Evolutionary conservation across 805 yeast genomes (phyloP), one percentile per base, ranked within the genome.

Genomic region (Saccharomycopsis capsularis): DNA sequence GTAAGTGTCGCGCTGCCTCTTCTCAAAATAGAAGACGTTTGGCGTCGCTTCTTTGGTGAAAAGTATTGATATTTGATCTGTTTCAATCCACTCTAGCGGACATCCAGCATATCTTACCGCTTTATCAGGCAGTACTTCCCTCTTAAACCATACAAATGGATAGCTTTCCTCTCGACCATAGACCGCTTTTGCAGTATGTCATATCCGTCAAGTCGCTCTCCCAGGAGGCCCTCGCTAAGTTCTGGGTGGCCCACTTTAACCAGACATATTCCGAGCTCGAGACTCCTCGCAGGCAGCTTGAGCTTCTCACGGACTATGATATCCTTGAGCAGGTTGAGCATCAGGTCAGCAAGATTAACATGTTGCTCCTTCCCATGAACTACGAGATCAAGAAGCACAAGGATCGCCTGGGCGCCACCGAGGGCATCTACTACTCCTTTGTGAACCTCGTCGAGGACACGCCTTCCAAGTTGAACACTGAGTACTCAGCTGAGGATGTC

Each of bases 371-470:
- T 23, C 51, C 52, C 3, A 15, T 53, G 43, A 30, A 43, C 16
- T 51, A 37, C 25, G 54, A 53, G 27, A 42, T 53, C 9, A 50
- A 48, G 22, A 44, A 45, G 21, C 48, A 40, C 22, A 53, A 51
- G 22, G 49, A 50, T 23, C 24, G 41, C 7, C 35, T 37, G 16
- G 30, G 24, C 21, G 35, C 38, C 16, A 34, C 22, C 19, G 25
- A 16, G 6, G 44, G 24, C 19, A 48, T 52, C 21, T 53, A 44
- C 36, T 53, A 51, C 29, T 22, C 47, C 0, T 53, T 42, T 34
- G 39, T 53, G 15, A 53, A 53, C 34, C n/a, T 30, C 22, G 9
- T 30, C 18, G 47, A 27, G 15, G 56, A 53, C 25, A 37, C 30
- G 22, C 40, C 47, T 13, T 41, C 52, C 2, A 51, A 50, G 21